These are phyloP conservation scores for Pseudomassariella vexata DNA, from an alignment of 2,329 filamentous ascomycete genomes.

Conservation along the genomic window DNA sequence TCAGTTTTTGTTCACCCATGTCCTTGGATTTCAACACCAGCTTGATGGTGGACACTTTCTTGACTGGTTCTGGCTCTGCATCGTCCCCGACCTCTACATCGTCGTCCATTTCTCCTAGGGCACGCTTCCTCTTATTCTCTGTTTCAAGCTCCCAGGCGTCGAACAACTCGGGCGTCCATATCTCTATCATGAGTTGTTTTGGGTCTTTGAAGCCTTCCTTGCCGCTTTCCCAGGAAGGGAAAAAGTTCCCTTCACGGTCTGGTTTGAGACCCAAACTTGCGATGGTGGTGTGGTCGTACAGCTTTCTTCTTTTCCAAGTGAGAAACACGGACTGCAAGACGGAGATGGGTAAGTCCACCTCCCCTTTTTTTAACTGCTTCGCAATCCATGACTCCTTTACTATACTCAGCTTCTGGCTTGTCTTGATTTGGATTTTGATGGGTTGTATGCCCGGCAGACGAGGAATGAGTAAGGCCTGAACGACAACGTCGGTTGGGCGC, in stretches of 20 bases:
- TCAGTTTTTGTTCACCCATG: slow-evolving; percentile 42
- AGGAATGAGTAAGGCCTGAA: slow-evolving; percentile 62
- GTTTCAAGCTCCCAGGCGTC: slow-evolving; percentile 39
- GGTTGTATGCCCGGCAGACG: slow-evolving; percentile 53
- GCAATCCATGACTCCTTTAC: slow-evolving; percentile 66
- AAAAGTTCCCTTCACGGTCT: slow-evolving; percentile 35
- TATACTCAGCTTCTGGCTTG: slow-evolving; percentile 61
- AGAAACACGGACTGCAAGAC: slow-evolving; percentile 59
- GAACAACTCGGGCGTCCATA: slow-evolving; percentile 65
- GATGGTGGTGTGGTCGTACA: slow-evolving; percentile 74
- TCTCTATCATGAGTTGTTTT: slow-evolving; percentile 66
- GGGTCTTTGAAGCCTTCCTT: slow-evolving; percentile 43
- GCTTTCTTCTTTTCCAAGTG: slow-evolving; percentile 67
- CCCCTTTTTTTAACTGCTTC: slow-evolving; percentile 47
- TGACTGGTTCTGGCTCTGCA: slow-evolving; percentile 11
- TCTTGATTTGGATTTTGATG: slow-evolving; percentile 59
- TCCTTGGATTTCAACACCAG: slow-evolving; percentile 50
- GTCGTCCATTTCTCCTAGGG: slow-evolving; percentile 33
- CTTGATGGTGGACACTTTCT: slow-evolving; percentile 36
- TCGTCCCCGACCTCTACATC: slow-evolving; percentile 15
- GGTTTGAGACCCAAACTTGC: slow-evolving; percentile 57
- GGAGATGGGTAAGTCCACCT: slow-evolving; percentile 28
- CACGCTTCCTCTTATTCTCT: slow-evolving; percentile 39
- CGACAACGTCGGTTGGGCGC: slow-evolving; percentile 28
- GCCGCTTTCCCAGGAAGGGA: slow-evolving; percentile 22